Evolutionary conservation across 2,329 filamentous ascomycete genomes (phyloP), one percentile per base, ranked within the genome.

Genomic region (Monilinia aucupariae): DNA sequence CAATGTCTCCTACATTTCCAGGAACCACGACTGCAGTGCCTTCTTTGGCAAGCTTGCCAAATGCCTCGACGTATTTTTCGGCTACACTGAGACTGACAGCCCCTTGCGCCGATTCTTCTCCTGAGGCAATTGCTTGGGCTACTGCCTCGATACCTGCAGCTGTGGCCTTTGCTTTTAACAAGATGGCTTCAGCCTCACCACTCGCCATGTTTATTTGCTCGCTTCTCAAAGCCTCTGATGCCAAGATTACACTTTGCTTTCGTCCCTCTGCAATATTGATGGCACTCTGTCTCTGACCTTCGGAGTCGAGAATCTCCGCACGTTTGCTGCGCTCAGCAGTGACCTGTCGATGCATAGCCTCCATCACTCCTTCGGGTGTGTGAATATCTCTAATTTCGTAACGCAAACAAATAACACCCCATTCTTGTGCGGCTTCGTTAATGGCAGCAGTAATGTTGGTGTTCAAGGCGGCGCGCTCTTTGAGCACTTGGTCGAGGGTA

Each of bases 321-420:
- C 94, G 89, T 83, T 99, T 99, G 73, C 90, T 96, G 49, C 94
- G 89, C 80, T 99, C 94, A 22, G 94, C 94, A 0, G 94, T 97
- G 58, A 99, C 94, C 76, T 97, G 93, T 68, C 94, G 85, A 80
- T 99, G 94, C 94, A 99, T 99, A 72, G 94, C 94, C 72, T 92
- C 91, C 65, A 97, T 93, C 15, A 99, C 94, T 56, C 89, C 89
- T 39, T 88, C 90, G 1, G 94, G 94, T 0, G 94, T 94, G 78
- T 99, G 94, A 72, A 99, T 99, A 76, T 99, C 94, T 69, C 94
- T 85, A 75, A 99, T 99, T 78, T 99, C 94, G 80, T 99, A 99
- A 64, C 94, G 89, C 66, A 99, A 82, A 74, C 94, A 99, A 41
- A 91, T 91, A 25, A 99, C 91, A 64, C 94, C 94, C 94, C 94